Base-by-base conservation (phyloP, 345 rosid species). In the Turritis glabra region DNA sequence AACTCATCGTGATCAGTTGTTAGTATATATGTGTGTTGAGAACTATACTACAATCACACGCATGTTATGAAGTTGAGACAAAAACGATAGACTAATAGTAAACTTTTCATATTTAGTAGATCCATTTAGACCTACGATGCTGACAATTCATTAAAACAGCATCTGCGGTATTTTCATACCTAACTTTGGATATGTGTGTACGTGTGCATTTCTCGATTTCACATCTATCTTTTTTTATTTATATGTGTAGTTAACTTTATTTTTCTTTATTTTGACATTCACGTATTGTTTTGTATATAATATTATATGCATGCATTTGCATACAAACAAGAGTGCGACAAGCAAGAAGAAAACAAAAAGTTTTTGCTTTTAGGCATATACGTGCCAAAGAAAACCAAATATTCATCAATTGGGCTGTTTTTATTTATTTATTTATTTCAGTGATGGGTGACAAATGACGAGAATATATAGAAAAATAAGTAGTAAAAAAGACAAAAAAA, bases 151-250 rank as follows among this genome's bases (percentile, higher is more conserved):
- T 54, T 55, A 17, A 55, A 40, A 29, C 40, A 12, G 52, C 64
- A 55, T 69, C 64, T 69, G 73, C 19, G 5, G 11, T 54, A 41
- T 14, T 32, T 73, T 44, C 71, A 46, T 11, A 64, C 77, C 71
- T 64, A 54, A 70, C 67, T 57, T 67, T 67, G 54, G 73, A 67
- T 67, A 67, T 59, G 74, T 67, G 61, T 27, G 40, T 59, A 46
- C 79, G 79, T 75, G 74, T 69, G 70, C 64, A 69, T 69, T 68
- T 76, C 64, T 69, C 75, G 8, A 2, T 69, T 76, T 30, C 70
- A 60, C 50, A 25, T 68, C 46, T 50, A 27, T 40, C 0, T 6
- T 67, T 68, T 11, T 47, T 75, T 60, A 8, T 52, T 25, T 21
- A 0, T 22, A 4, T 2, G 7, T n/a, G 17, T 43, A 38, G 2